A percentile compares a stretch with the other conserved stretches of the same genome.
These are phyloP conservation scores for Xenoacremonium recifei DNA, from an alignment of 2,329 filamentous ascomycete species.

Conservation along the genomic window DNA sequence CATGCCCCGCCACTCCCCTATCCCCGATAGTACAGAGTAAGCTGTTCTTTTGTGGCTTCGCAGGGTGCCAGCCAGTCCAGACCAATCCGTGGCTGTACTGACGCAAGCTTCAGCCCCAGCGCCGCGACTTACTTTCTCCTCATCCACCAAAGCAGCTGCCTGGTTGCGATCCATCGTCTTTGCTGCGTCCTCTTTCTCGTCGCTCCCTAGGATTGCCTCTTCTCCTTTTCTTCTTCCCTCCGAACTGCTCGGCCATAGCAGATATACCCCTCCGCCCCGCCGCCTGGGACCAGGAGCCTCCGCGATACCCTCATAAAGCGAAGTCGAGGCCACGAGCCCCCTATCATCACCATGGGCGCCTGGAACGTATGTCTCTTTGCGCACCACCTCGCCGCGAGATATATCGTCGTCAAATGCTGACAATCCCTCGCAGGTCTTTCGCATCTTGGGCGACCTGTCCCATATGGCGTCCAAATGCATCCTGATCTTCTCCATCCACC, in stretches of 20 bases:
- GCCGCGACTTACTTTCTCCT: constrained; percentile 12
- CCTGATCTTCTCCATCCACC: constrained; percentile 86
- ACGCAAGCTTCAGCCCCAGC: constrained; percentile 24
- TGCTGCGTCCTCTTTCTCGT: background rate
- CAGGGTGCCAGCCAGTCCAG: background rate
- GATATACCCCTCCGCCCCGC: constrained; percentile 12
- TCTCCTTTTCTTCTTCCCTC: constrained; percentile 18
- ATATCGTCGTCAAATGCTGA: constrained; percentile 8
- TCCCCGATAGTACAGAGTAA: too few species aligned
- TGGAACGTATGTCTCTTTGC: constrained; percentile 36
- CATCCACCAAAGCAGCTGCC: constrained; percentile 7
- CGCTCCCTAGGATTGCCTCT: background rate
- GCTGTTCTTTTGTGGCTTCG: constrained; percentile 16
- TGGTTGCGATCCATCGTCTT: too few species aligned
- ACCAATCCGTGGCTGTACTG: constrained; percentile 12
- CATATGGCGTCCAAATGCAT: constrained; percentile 87
- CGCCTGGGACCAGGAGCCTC: background rate
- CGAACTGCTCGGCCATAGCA: constrained; percentile 16
- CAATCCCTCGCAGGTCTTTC: constrained; percentile 54
- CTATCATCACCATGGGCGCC: constrained; percentile 34
- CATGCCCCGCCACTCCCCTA: too few species aligned
- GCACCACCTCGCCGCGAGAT: background rate
- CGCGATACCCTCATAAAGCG: background rate
- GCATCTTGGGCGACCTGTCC: constrained; percentile 78
- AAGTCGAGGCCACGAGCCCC: constrained; percentile 16